These are phyloP conservation scores for Acanthamoeba lenticulata DNA, from an alignment of 208 protist species.

Conservation along the genomic window DNA sequence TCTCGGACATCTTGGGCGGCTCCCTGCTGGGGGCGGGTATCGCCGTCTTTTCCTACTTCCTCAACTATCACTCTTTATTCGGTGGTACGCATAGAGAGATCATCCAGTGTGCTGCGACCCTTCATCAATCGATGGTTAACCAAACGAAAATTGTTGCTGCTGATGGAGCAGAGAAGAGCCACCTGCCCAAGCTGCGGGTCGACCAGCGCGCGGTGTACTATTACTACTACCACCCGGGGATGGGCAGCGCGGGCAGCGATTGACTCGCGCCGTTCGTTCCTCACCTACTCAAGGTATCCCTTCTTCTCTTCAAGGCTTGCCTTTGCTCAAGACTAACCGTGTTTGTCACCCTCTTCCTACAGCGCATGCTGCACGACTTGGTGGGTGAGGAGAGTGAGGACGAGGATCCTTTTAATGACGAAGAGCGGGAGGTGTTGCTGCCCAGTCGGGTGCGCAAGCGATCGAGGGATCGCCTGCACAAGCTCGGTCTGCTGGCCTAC, in stretches of 20 bases:
- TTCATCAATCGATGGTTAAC: too few species aligned
- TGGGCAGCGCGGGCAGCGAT: not conserved
- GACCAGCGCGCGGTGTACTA: slow-evolving; percentile 17
- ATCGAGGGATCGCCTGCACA: too few species aligned
- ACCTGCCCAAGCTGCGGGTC: slow-evolving; percentile 8
- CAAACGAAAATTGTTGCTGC: too few species aligned
- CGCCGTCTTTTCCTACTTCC: slow-evolving; percentile 23
- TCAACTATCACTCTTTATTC: slow-evolving; percentile 21
- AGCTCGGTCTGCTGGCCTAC: not conserved
- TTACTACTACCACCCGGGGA: not conserved
- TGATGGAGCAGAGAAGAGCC: slow-evolving; percentile 10
- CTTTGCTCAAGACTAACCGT: not conserved
- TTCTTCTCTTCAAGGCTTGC: not conserved
- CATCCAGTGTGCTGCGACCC: too few species aligned
- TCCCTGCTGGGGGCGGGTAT: slow-evolving; percentile 34
- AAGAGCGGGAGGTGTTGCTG: not conserved
- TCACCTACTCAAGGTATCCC: not conserved
- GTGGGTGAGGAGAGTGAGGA: not conserved
- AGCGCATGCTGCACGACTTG: not conserved
- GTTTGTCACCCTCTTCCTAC: not conserved
- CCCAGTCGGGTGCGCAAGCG: not conserved
- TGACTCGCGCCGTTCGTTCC: not conserved
- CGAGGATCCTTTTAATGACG: not conserved
- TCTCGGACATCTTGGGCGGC: not conserved
- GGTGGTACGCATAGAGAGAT: not conserved